Percentiles rank a stretch among this genome's conserved stretches.
These are phyloP conservation scores for Fusarium brevicatenulatum DNA, from an alignment of 2,329 filamentous ascomycete species.

Conservation along the genomic window DNA sequence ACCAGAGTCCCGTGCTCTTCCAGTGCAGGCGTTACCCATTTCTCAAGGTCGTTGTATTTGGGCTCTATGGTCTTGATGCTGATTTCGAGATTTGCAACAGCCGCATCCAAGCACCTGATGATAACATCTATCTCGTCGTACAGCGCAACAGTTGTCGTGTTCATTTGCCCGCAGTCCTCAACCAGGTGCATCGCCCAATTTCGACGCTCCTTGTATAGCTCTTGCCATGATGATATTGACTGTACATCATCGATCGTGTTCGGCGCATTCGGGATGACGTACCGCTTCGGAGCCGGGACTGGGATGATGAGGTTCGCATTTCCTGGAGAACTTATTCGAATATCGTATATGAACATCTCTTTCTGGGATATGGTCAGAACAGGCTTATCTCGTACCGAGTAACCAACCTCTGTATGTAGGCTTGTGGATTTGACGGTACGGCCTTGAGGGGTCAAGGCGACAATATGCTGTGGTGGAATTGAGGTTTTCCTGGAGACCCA, in stretches of 20 bases:
- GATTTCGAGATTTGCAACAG: constrained; percentile 83
- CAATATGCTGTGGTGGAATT: constrained; percentile 81
- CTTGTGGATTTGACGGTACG: constrained; percentile 85
- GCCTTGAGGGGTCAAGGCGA: constrained; percentile 85
- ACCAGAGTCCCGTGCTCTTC: constrained; percentile 74
- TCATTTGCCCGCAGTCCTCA: constrained; percentile 74
- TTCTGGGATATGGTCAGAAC: constrained; percentile 61
- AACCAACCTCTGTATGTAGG: constrained; percentile 77
- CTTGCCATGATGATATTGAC: constrained; percentile 87
- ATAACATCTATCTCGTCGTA: constrained; percentile 81
- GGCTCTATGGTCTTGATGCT: constrained; percentile 78
- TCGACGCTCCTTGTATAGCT: constrained; percentile 82
- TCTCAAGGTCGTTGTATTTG: constrained; percentile 75
- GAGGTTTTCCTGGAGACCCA: constrained; percentile 81
- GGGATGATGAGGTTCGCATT: constrained; percentile 59
- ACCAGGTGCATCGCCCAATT: constrained; percentile 80
- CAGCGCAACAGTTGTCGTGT: constrained; percentile 69
- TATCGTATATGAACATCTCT: constrained; percentile 93
- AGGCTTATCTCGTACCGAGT: background rate
- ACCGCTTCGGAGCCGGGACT: constrained; percentile 63
- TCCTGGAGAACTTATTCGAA: constrained; percentile 70
- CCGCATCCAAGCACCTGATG: constrained; percentile 82
- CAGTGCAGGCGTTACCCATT: constrained; percentile 75
- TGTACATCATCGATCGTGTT: constrained; percentile 84
- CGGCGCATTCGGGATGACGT: constrained; percentile 73